These are phyloP conservation scores for Typha latifolia DNA, from an alignment of 176 grass and related monocot genomes.

Conservation along the genomic window DNA sequence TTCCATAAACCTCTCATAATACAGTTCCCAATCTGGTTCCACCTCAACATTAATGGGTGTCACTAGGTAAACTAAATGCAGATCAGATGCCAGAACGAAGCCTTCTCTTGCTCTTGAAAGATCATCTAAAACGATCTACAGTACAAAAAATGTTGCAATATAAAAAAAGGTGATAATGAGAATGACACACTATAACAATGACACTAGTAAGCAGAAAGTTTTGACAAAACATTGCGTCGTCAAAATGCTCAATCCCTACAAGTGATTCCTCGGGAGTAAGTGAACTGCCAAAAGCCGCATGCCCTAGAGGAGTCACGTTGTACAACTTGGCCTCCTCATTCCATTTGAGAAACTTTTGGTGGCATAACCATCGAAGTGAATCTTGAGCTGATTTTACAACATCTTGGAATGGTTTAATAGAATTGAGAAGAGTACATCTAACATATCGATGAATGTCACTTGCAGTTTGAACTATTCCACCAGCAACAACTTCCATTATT, in stretches of 20 bases:
- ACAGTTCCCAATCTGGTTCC: constrained; percentile 97
- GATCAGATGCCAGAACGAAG: constrained; percentile 89
- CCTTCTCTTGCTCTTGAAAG: constrained; percentile 93
- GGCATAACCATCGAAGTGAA: constrained; percentile 91
- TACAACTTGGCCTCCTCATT: constrained; percentile 73
- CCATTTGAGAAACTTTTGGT: constrained; percentile 84
- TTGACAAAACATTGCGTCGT: not conserved
- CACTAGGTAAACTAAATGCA: constrained; percentile 93
- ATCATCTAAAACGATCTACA: constrained; percentile 88
- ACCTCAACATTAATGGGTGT: constrained; percentile 90
- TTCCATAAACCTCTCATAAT: constrained; percentile 94
- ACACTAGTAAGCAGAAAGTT: not conserved
- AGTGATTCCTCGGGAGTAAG: constrained; percentile 93
- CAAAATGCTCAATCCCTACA: constrained; percentile 25
- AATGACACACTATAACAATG: not conserved
- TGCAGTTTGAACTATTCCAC: constrained; percentile 93
- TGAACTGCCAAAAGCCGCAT: constrained; percentile 87
- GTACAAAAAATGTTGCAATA: constrained; percentile 11
- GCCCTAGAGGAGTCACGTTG: constrained; percentile 70
- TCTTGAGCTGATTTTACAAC: constrained; percentile 97
- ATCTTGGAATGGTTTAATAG: constrained; percentile 85
- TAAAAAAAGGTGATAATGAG: constrained; percentile 14
- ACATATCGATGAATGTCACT: constrained; percentile 91
- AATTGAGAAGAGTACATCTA: constrained; percentile 90
- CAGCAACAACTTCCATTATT: constrained; percentile 95